Percentiles rank a stretch among this genome's conserved stretches.
Conservation (phyloP, 1,284 basidiomycete species). For the Moesziomyces parantarcticus region DNA sequence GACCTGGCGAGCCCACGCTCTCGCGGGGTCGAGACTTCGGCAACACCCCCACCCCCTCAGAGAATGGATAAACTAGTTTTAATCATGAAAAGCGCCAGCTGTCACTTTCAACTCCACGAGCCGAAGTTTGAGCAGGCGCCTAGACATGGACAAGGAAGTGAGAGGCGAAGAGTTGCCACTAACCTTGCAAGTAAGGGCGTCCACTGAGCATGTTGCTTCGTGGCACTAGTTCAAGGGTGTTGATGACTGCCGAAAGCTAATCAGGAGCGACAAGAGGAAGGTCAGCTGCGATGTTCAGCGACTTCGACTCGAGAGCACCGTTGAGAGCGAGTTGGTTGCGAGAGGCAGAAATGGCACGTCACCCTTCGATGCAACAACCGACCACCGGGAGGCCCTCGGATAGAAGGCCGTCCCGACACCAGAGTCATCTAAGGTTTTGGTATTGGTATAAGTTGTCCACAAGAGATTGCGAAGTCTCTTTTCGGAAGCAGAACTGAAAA, state of each 20-base stretch:
- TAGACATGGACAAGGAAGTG: neutral
- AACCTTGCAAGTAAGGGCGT: constrained; percentile 8
- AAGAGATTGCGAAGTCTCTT: constrained; percentile 57
- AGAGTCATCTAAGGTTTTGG: constrained; percentile 44
- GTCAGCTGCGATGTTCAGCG: constrained; percentile 11
- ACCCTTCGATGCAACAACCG: constrained; percentile 10
- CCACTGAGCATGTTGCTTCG: neutral
- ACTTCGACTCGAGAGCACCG: neutral
- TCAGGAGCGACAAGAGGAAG: neutral
- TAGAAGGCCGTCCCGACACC: neutral
- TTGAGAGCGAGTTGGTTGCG: neutral
- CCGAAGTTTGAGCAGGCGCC: neutral
- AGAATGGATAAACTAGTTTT: constrained; percentile 61
- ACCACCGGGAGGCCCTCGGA: constrained; percentile 2
- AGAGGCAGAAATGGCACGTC: constrained; percentile 1
- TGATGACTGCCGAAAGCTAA: neutral
- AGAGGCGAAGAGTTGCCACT: constrained; percentile 5
- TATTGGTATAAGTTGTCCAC: constrained; percentile 55
- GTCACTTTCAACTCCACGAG: neutral
- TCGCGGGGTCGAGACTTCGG: constrained; percentile 29
- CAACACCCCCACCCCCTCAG: constrained; percentile 52
- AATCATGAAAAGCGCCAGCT: constrained; percentile 34
- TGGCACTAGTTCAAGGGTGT: neutral
- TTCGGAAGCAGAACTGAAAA: constrained; percentile 58
- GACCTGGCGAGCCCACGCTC: neutral